phyloP scores from a whole-genome alignment of 768 basidiomycete species.

The Podaxis sp. region DNA sequence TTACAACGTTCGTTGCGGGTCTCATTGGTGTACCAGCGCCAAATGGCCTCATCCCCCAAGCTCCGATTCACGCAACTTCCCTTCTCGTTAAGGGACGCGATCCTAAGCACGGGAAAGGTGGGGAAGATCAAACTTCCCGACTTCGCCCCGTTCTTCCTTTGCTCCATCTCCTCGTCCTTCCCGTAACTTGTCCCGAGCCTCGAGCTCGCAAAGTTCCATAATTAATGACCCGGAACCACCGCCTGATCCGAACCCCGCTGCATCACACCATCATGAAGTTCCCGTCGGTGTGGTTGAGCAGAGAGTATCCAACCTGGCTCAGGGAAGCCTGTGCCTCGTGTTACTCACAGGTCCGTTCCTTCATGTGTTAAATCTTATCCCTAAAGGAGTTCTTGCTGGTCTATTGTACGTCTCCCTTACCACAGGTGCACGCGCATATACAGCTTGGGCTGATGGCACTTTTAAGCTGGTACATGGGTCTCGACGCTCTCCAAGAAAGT shows the following conservation, averaged over 20 bases:
- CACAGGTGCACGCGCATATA: no score
- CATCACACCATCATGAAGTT: slow-evolving; percentile 38
- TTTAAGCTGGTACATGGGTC: slow-evolving; percentile 87
- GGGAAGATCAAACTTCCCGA: slow-evolving; percentile 16
- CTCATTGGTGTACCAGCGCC: slow-evolving; percentile 86
- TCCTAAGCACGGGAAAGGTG: slow-evolving; percentile 33
- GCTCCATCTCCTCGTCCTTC: background rate
- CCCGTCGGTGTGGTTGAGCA: slow-evolving; percentile 86
- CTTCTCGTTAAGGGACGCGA: slow-evolving; percentile 64
- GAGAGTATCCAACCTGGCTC: slow-evolving; percentile 86
- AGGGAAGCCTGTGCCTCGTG: slow-evolving; percentile 77
- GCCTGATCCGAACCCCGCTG: slow-evolving; percentile 20
- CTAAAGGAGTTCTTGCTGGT: slow-evolving; percentile 80
- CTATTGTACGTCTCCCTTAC: slow-evolving; percentile 60
- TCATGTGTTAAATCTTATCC: slow-evolving; percentile 75
- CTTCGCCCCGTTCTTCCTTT: slow-evolving; percentile 8
- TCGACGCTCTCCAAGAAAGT: slow-evolving; percentile 74
- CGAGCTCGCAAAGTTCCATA: slow-evolving; percentile 1
- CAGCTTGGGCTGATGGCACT: no score
- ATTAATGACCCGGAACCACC: slow-evolving; percentile 14
- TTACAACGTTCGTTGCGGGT: slow-evolving; percentile 87
- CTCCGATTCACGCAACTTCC: slow-evolving; percentile 89
- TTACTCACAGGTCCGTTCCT: slow-evolving; percentile 82
- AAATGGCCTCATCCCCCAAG: slow-evolving; percentile 82
- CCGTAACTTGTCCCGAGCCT: slow-evolving; percentile 10